phyloP scores from a whole-genome alignment of 805 yeast species.

The Wickerhamiella azymoides region DNA sequence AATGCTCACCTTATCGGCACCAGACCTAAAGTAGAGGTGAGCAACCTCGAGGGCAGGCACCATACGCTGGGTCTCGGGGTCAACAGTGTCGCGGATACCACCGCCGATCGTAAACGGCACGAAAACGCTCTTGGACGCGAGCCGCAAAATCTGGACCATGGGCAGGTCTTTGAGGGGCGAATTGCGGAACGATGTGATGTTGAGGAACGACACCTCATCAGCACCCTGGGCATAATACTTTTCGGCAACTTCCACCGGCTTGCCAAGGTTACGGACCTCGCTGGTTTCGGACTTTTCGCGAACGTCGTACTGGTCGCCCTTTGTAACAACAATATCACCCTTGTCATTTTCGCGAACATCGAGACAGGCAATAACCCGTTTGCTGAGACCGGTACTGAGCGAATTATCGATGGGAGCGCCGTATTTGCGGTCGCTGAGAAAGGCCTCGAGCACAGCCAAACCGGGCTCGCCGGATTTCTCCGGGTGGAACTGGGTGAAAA shows the following conservation, averaged over 20 bases:
- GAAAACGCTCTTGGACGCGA: slow-evolving; percentile 78
- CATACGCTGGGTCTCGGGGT: slow-evolving; percentile 57
- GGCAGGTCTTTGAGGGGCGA: slow-evolving; percentile 90
- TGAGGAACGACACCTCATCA: slow-evolving; percentile 88
- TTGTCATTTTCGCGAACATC: slow-evolving; percentile 92
- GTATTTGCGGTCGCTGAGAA: slow-evolving; percentile 38
- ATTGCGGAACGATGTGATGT: slow-evolving; percentile 90
- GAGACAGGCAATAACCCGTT: slow-evolving; percentile 88
- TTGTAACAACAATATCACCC: slow-evolving; percentile 94
- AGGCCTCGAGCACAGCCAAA: slow-evolving; percentile 55
- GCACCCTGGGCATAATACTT: slow-evolving; percentile 90
- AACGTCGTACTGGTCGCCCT: slow-evolving; percentile 97
- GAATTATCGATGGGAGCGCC: slow-evolving; percentile 14
- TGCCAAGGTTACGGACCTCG: slow-evolving; percentile 78
- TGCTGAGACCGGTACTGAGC: slow-evolving; percentile 46
- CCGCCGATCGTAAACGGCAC: slow-evolving; percentile 98
- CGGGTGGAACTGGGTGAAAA: slow-evolving; percentile 99
- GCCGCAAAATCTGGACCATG: slow-evolving; percentile 76
- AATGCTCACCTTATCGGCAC: slow-evolving; percentile 95
- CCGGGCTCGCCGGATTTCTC: slow-evolving; percentile 95
- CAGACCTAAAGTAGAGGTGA: slow-evolving; percentile 78
- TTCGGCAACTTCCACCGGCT: slow-evolving; percentile 89
- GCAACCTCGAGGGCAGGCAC: slow-evolving; percentile 88
- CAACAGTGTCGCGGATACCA: slow-evolving; percentile 82
- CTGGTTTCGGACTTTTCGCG: slow-evolving; percentile 50